Evolutionary conservation across 2,329 filamentous ascomycete genomes (phyloP), one percentile per base, ranked within the genome.

Genomic region (Pseudogymnoascus sp.): DNA sequence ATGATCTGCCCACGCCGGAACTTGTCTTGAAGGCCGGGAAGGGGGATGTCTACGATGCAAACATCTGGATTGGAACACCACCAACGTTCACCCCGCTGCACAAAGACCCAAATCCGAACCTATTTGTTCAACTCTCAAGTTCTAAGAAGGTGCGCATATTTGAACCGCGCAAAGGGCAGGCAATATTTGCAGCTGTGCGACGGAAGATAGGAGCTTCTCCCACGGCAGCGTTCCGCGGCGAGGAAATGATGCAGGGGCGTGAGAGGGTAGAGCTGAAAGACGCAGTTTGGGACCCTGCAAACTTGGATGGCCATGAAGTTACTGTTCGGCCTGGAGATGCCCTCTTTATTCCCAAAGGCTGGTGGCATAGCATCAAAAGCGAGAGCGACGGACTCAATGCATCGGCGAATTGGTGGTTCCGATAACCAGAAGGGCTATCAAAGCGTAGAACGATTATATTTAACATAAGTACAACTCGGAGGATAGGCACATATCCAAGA

Each of bases 61-160:
- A 90, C 69, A 79, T 98, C 46, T 99, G 93, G 93, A 82, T 98
- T 11, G 95, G 95, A 0, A 79, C 88, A 12, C 86, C 91, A 40
- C 91, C 91, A 0, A 97, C 93, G 0, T 92, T 91, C 69, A 97
- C 95, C 0, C 92, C 95, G 3, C 79, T 96, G 2, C 95, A 99
- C 75, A 85, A 89, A 62, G 95, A 99, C 71, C 95, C 95, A 0
- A 98, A 98, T 70, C 91, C 91, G 0, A 99, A 99, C 72, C 70
- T 97, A 0, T 96, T 98, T 73, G 85, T 90, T 53, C 95, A 99
- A 75, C 75, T 98, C 11, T 85, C 84, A 14, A 86, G 90, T 3
- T 75, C 72, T 61, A 99, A 99, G 75, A 73, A 78, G 0, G 79
- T 97, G 14, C 82, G 92, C n/a, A 73, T 97, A 11, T 80, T 93